phyloP scores from a whole-genome alignment of 305 asterid genomes.

The Stenogyne calaminthoides region DNA sequence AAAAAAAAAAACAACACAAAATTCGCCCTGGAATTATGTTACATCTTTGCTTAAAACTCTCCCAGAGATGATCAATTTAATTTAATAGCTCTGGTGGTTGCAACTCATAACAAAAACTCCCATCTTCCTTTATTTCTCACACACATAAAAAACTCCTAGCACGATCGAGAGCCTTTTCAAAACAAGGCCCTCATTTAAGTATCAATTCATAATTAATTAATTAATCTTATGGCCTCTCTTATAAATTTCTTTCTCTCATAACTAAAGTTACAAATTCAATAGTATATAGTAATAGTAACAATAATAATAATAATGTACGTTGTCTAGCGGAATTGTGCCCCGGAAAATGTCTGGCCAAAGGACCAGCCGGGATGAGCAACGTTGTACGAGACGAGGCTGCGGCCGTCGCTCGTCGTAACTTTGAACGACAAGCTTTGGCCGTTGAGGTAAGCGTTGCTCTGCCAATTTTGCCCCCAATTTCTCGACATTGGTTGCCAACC shows the following conservation, averaged over 20 bases:
- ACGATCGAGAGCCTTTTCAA: too few relatives aligned
- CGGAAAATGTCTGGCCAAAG: conserved; percentile 80
- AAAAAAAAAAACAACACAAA: too few relatives aligned
- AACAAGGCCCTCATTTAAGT: conserved; percentile 29
- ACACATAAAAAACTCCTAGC: too few relatives aligned
- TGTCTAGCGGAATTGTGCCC: conserved; percentile 71
- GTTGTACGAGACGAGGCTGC: conserved; percentile 74
- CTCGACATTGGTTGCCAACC: conserved; percentile 92
- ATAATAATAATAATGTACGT: not conserved
- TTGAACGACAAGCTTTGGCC: conserved; percentile 83
- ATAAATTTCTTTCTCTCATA: not conserved
- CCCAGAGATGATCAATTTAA: not conserved
- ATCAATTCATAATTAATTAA: conserved; percentile 1
- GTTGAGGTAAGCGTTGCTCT: conserved; percentile 79
- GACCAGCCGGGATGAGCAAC: conserved; percentile 78
- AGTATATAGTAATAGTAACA: not conserved
- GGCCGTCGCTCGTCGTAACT: conserved; percentile 81
- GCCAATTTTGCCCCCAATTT: conserved; percentile 99
- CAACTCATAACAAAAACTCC: conserved; percentile 9
- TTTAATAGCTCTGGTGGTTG: not conserved
- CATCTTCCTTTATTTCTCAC: not conserved
- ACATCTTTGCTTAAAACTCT: not conserved
- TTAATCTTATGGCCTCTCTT: not conserved
- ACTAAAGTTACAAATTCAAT: conserved; percentile 1
- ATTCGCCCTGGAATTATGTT: not conserved